Evolutionary conservation across 805 yeast species (phyloP).

Genomic region (Kodamaea kakaduensis): DNA sequence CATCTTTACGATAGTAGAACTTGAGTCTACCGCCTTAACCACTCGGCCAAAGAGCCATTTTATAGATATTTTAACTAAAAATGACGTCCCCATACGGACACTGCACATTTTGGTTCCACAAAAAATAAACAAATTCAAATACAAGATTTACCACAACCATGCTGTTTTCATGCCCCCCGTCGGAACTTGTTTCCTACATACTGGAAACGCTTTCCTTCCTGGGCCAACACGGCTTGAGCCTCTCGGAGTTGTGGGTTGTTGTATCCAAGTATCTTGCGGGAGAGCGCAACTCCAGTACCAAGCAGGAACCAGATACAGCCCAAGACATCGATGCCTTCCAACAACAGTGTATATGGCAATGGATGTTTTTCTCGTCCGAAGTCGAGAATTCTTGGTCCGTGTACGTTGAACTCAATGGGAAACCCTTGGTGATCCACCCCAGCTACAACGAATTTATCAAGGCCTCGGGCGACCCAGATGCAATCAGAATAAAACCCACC

Average conservation of each 20-base stretch:
- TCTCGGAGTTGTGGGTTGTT: conserved; percentile 26
- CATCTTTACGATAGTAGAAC: conserved; percentile 10
- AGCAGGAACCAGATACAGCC: too few relatives aligned
- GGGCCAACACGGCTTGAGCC: conserved; percentile 27
- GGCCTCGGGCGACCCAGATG: conserved; percentile 15
- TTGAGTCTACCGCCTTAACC: conserved; percentile 10
- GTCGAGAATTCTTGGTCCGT: conserved; percentile 12
- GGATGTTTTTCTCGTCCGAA: conserved; percentile 25
- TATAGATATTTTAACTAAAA: neutral
- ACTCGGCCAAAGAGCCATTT: conserved; percentile 9
- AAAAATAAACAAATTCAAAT: neutral
- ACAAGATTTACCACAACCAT: conserved; percentile 5
- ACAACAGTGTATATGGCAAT: conserved; percentile 38
- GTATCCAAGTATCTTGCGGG: conserved; percentile 10
- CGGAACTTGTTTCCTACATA: conserved; percentile 21
- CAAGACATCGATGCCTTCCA: conserved; percentile 34
- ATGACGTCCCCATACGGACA: too few relatives aligned
- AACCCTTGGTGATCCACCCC: conserved; percentile 15
- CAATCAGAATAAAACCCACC: conserved; percentile 33
- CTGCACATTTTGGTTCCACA: neutral
- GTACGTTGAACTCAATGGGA: conserved; percentile 14
- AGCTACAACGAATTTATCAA: conserved; percentile 17
- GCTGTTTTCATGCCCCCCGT: conserved; percentile 18
- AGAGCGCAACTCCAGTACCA: neutral
- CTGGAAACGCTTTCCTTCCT: conserved; percentile 29